Conservation (phyloP, 2,329 filamentous ascomycete species). For the Dendrostoma leiphaemia region DNA sequence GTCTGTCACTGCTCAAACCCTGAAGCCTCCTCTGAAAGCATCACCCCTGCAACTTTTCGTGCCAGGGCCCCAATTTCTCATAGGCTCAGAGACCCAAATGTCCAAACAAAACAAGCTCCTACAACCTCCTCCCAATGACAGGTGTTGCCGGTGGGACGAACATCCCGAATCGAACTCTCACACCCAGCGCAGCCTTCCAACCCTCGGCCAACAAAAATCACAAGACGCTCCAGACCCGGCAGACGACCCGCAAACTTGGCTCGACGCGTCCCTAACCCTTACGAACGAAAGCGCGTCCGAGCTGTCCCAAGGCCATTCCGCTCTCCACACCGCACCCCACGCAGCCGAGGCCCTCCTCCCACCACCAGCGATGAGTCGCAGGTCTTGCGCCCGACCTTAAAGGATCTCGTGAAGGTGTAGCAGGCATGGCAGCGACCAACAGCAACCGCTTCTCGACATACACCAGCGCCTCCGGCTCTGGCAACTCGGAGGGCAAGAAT, state of each 20-base stretch:
- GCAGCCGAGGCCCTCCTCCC: background rate
- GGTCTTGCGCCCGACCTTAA: slow-evolving; percentile 10
- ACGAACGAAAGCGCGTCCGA: background rate
- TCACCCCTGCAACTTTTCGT: too few species aligned
- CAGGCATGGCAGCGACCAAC: slow-evolving; percentile 39
- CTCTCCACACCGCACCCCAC: slow-evolving; percentile 13
- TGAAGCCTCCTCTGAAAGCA: too few species aligned
- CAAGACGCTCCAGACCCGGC: too few species aligned
- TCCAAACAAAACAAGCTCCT: background rate
- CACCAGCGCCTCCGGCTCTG: slow-evolving; percentile 48
- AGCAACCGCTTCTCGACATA: slow-evolving; percentile 58
- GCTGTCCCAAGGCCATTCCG: background rate
- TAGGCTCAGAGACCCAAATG: too few species aligned
- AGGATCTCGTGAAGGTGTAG: slow-evolving; percentile 13
- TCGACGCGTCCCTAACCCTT: slow-evolving; percentile 1
- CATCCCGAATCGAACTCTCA: background rate
- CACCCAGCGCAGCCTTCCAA: background rate
- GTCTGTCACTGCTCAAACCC: too few species aligned
- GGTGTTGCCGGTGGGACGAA: background rate
- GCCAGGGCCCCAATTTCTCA: too few species aligned
- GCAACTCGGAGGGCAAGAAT: slow-evolving; percentile 54
- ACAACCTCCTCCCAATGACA: background rate
- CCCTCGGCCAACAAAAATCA: background rate
- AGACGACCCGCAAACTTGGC: background rate
- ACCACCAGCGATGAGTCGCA: slow-evolving; percentile 16